These are phyloP conservation scores for Kuraishia ogatae DNA, from an alignment of 805 yeast species.

Conservation along the genomic window DNA sequence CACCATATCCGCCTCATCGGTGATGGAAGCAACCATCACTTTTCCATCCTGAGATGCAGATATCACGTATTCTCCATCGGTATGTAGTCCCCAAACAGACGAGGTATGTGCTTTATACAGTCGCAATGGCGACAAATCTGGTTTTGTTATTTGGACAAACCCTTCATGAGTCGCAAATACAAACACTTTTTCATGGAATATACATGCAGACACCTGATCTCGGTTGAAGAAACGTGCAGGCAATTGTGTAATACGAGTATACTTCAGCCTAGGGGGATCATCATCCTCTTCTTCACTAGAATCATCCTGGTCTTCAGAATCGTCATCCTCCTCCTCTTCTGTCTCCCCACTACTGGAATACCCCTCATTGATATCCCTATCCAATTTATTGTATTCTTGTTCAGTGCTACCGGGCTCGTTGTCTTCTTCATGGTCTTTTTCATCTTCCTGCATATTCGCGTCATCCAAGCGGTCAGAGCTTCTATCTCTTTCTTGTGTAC, in stretches of 20 bases:
- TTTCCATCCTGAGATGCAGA: constrained; percentile 95
- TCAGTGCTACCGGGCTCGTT: no score
- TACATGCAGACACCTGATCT: constrained; percentile 73
- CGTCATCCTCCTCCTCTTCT: constrained; percentile 14
- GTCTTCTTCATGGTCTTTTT: no score
- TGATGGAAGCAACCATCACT: constrained; percentile 67
- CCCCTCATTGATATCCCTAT: no score
- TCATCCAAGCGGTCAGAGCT: no score
- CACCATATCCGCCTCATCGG: constrained; percentile 51
- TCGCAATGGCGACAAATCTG: constrained; percentile 53
- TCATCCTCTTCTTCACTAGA: constrained; percentile 37
- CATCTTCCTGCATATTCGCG: no score
- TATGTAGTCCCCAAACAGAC: constrained; percentile 63
- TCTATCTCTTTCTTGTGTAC: not conserved
- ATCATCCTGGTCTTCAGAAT: constrained; percentile 20
- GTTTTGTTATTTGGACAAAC: constrained; percentile 54
- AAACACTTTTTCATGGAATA: constrained; percentile 49
- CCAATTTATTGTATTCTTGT: no score
- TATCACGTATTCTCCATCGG: constrained; percentile 70
- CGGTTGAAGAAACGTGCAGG: constrained; percentile 63
- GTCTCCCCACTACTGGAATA: not conserved
- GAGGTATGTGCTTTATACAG: constrained; percentile 82
- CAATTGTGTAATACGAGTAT: constrained; percentile 57
- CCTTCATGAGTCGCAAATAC: constrained; percentile 92
- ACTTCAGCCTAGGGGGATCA: constrained; percentile 68